phyloP scores from a whole-genome alignment of 2,329 filamentous ascomycete genomes.

The Calonectria ilicicola region DNA sequence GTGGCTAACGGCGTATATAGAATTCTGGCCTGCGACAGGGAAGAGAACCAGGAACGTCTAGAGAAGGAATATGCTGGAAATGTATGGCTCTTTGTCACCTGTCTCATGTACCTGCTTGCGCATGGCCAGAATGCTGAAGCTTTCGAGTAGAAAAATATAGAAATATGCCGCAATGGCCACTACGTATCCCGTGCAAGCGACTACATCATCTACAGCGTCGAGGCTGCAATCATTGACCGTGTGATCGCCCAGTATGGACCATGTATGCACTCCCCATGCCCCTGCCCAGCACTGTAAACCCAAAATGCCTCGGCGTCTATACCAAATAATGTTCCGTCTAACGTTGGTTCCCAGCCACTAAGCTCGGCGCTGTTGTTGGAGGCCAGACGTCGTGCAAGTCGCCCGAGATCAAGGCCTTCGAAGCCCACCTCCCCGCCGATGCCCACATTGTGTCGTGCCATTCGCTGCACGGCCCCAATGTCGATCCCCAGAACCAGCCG shows the following conservation, averaged over 20 bases:
- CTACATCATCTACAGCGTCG: slow-evolving; percentile 99
- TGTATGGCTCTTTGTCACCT: slow-evolving; percentile 70
- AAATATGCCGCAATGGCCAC: slow-evolving; percentile 94
- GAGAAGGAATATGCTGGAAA: slow-evolving; percentile 84
- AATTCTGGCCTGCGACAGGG: slow-evolving; percentile 93
- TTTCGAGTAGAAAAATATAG: slow-evolving; percentile 75
- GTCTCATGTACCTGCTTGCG: slow-evolving; percentile 38
- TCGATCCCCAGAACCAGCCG: slow-evolving; percentile 90
- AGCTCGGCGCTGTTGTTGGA: slow-evolving; percentile 93
- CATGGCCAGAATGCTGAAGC: slow-evolving; percentile 60
- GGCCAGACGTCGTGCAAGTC: slow-evolving; percentile 99
- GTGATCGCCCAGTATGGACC: slow-evolving; percentile 92
- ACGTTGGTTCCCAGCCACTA: slow-evolving; percentile 76
- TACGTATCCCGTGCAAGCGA: slow-evolving; percentile 96
- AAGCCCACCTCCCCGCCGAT: slow-evolving; percentile 86
- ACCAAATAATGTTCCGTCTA: not conserved
- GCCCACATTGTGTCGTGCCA: slow-evolving; percentile 96
- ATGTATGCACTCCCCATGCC: slow-evolving; percentile 67
- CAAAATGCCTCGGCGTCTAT: not conserved
- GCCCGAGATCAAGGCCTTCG: slow-evolving; percentile 94
- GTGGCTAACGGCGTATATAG: slow-evolving; percentile 62
- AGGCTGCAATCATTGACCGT: slow-evolving; percentile 88
- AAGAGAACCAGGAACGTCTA: slow-evolving; percentile 87
- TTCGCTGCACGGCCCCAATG: slow-evolving; percentile 92
- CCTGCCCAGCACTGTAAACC: slow-evolving; percentile 1